Evolutionary conservation across 148 eudicot species (phyloP).

Genomic region (Chenopodium formosanum): DNA sequence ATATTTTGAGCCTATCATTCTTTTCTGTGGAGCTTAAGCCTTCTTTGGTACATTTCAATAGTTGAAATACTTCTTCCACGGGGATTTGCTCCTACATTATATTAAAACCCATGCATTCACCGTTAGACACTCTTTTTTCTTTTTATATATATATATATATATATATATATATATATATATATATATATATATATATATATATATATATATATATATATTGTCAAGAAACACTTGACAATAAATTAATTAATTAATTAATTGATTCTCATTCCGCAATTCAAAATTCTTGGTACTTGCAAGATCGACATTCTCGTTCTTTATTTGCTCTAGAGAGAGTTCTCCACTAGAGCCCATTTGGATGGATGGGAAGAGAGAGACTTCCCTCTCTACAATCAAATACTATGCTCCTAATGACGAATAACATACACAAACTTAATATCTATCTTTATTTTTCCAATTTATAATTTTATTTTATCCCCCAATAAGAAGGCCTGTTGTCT

Average conservation of each 20-base stretch:
- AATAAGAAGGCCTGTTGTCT: background rate
- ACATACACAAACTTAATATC: too few species aligned
- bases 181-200: too few species aligned
- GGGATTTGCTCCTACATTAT: conserved; percentile 52
- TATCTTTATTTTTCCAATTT: too few species aligned
- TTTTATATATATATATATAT: too few species aligned
- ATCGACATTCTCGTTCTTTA: conserved; percentile 53
- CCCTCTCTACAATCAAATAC: conserved; percentile 25
- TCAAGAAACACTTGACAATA: too few species aligned
- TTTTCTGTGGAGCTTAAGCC: conserved; percentile 57
- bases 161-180: too few species aligned
- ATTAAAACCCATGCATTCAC: background rate
- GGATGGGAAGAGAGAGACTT: conserved; percentile 20
- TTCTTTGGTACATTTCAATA: conserved; percentile 53
- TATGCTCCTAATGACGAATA: background rate
- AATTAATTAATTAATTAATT: too few species aligned
- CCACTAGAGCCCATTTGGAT: conserved; percentile 41
- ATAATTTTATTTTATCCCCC: conserved; percentile 2
- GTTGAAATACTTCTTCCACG: conserved; percentile 55
- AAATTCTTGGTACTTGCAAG: conserved; percentile 37
- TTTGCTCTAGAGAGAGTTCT: conserved; percentile 46
- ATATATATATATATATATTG: too few species aligned
- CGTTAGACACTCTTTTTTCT: too few species aligned
- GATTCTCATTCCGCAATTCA: too few species aligned
- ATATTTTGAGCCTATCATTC: conserved; percentile 52